These are phyloP conservation scores for Melastoma candidum DNA, from an alignment of 441 rosid species.

Conservation along the genomic window DNA sequence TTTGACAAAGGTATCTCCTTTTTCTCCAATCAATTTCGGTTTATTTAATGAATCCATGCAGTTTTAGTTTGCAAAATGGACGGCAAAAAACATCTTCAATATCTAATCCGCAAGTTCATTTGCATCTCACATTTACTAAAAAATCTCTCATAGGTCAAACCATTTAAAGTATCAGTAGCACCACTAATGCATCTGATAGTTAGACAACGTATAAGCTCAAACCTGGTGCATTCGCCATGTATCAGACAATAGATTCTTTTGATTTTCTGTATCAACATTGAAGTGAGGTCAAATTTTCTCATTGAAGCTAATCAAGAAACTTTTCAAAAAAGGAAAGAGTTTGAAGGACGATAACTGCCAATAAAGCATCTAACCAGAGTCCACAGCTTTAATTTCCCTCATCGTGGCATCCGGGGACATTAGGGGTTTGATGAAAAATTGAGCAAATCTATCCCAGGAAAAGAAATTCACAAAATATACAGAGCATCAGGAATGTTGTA, in stretches of 20 bases:
- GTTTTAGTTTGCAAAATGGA: too few relatives aligned
- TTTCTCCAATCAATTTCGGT: too few relatives aligned
- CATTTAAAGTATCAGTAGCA: constrained; percentile 1
- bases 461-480: constrained; percentile 6
- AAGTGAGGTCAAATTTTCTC: too few relatives aligned
- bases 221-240: too few relatives aligned
- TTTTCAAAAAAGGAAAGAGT: not conserved
- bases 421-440: constrained; percentile 82
- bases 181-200: not conserved
- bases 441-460: constrained; percentile 59
- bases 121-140: too few relatives aligned
- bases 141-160: not conserved
- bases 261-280: too few relatives aligned
- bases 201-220: too few relatives aligned
- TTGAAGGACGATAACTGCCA: constrained; percentile 4
- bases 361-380: constrained; percentile 51
- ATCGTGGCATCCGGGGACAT: constrained; percentile 89
- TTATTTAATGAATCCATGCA: too few relatives aligned
- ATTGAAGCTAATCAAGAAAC: not conserved
- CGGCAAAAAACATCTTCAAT: too few relatives aligned
- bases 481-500: constrained; percentile 1
- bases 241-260: too few relatives aligned
- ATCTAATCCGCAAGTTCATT: too few relatives aligned
- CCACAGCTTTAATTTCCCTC: constrained; percentile 88
- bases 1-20: too few relatives aligned